These are phyloP conservation scores for Leishmania tarentolae DNA, from an alignment of 208 protist genomes.

Conservation along the genomic window DNA sequence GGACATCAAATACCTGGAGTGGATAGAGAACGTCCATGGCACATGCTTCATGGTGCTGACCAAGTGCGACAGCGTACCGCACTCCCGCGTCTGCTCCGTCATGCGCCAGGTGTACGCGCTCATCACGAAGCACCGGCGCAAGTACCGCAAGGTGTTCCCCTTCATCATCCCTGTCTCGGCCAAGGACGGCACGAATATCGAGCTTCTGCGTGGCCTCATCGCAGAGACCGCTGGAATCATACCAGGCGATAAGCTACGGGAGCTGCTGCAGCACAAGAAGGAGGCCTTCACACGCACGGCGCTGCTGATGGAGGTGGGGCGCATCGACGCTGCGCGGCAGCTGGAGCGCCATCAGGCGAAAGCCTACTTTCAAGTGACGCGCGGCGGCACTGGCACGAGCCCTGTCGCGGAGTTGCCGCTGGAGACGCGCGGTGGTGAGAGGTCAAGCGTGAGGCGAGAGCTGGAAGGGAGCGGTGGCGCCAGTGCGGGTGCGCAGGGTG, in stretches of 20 bases:
- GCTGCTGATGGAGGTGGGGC: slow-evolving; percentile 54
- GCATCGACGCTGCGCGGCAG: slow-evolving; percentile 49
- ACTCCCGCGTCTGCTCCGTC: slow-evolving; percentile 84
- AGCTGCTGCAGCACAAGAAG: slow-evolving; percentile 64
- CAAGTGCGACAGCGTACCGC: slow-evolving; percentile 89
- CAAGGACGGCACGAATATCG: slow-evolving; percentile 85
- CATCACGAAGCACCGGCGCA: slow-evolving; percentile 84
- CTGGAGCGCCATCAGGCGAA: slow-evolving; percentile 50
- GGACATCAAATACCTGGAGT: slow-evolving; percentile 88
- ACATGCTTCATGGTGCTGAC: slow-evolving; percentile 90
- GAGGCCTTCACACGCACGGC: slow-evolving; percentile 46
- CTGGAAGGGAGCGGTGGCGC: background rate
- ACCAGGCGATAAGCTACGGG: slow-evolving; percentile 76
- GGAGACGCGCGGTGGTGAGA: background rate
- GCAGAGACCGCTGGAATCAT: slow-evolving; percentile 89
- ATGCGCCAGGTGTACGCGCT: slow-evolving; percentile 89
- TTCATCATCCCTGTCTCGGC: slow-evolving; percentile 87
- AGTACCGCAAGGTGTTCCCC: slow-evolving; percentile 88
- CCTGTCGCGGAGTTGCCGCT: background rate
- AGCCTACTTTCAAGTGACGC: slow-evolving; percentile 34
- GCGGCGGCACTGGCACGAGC: background rate
- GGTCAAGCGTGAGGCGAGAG: background rate
- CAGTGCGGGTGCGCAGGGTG: background rate
- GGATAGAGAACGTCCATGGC: slow-evolving; percentile 90
- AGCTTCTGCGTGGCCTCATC: slow-evolving; percentile 84